These are phyloP conservation scores for Oryza meridionalis DNA, from an alignment of 176 grass and related monocot genomes.

Conservation along the genomic window DNA sequence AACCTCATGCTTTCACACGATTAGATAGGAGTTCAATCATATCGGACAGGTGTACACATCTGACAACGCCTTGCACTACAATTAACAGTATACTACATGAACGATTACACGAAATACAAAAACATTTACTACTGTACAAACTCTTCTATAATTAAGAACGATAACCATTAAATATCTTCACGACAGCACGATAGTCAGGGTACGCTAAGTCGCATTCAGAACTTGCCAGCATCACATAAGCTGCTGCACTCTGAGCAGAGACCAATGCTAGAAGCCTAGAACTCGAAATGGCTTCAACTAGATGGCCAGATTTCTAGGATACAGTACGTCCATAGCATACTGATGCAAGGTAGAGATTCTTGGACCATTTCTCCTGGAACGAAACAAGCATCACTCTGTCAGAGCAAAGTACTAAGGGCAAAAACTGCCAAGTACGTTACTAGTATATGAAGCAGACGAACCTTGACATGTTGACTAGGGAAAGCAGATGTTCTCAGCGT, in stretches of 20 bases:
- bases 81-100: constrained; percentile 36
- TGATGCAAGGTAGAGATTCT: constrained; percentile 91
- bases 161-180: constrained; percentile 32
- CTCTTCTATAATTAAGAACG: constrained; percentile 51
- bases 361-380: constrained; percentile 94
- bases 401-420: constrained; percentile 5
- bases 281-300: constrained; percentile 2
- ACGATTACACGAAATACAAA: constrained; percentile 38
- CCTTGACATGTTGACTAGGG: constrained; percentile 96
- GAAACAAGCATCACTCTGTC: constrained; percentile 35
- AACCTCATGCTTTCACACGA: constrained; percentile 24
- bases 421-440: neutral
- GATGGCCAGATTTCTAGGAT: constrained; percentile 60
- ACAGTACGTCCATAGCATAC: constrained; percentile 96
- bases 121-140: constrained; percentile 47
- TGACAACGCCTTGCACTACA: constrained; percentile 34
- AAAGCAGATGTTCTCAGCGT: constrained; percentile 95
- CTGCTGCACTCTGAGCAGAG: constrained; percentile 23
- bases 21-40: constrained; percentile 26
- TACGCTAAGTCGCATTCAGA: constrained; percentile 5
- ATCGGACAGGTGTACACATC: constrained; percentile 27
- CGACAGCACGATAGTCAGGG: constrained; percentile 4
- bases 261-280: neutral
- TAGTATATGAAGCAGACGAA: constrained; percentile 31
- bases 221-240: constrained; percentile 12